Evolutionary conservation across 1,284 basidiomycete genomes (phyloP).

Genomic region (Ceratobasidium sp.): DNA sequence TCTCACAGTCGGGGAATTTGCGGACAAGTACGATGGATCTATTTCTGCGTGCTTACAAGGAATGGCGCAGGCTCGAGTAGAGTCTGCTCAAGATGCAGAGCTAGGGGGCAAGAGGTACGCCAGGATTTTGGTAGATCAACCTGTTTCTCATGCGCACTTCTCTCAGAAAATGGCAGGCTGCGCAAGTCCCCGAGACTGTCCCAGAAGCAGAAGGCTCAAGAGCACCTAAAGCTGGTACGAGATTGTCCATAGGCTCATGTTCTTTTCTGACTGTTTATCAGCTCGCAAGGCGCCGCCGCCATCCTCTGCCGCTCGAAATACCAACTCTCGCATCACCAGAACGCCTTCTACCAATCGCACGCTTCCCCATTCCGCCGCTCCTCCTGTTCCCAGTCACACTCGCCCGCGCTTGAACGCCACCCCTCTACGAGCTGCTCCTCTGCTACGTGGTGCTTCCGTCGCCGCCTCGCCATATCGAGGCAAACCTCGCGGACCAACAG

Average conservation of each 20-base stretch:
- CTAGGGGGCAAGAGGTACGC: constrained; percentile 23
- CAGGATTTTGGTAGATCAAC: background rate
- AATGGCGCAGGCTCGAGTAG: constrained; percentile 63
- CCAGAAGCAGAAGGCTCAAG: constrained; percentile 52
- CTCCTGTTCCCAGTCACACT: constrained; percentile 10
- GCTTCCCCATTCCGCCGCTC: constrained; percentile 2
- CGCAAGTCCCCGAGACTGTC: constrained; percentile 61
- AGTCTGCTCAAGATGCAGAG: constrained; percentile 41
- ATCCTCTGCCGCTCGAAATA: constrained; percentile 30
- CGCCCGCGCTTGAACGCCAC: constrained; percentile 35
- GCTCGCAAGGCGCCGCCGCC: constrained; percentile 27
- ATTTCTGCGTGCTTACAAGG: constrained; percentile 69
- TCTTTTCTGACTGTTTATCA: constrained; percentile 1
- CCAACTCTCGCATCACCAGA: background rate
- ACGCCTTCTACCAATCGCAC: constrained; percentile 8
- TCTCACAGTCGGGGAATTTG: constrained; percentile 77
- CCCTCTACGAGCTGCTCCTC: constrained; percentile 17
- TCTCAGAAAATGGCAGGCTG: constrained; percentile 28
- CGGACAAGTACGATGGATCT: constrained; percentile 75
- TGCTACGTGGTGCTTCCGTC: constrained; percentile 3
- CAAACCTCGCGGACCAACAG: background rate
- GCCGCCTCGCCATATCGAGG: constrained; percentile 2
- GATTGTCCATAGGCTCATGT: background rate
- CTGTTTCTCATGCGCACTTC: background rate
- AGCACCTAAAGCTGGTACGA: constrained; percentile 36